These are phyloP conservation scores for Pythium myriotylum DNA, from an alignment of 352 stramenopile genomes.

Conservation along the genomic window DNA sequence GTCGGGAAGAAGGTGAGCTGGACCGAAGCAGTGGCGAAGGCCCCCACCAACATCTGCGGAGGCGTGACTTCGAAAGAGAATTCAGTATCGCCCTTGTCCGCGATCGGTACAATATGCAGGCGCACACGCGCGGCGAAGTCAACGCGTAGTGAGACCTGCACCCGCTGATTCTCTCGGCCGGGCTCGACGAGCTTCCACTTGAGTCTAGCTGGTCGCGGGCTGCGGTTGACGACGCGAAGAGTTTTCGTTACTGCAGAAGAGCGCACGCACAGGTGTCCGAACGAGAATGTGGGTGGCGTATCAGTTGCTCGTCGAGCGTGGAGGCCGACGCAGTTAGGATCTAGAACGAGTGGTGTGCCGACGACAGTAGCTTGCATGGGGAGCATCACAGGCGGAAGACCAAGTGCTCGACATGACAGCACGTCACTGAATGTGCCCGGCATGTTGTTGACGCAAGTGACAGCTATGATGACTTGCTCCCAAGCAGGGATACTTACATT, in stretches of 20 bases:
- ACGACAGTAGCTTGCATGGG: conserved; percentile 56
- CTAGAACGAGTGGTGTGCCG: conserved; percentile 54
- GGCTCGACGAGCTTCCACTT: conserved; percentile 62
- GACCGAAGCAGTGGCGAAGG: conserved; percentile 47
- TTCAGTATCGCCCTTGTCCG: conserved; percentile 24
- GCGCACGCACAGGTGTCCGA: conserved; percentile 51
- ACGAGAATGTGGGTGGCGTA: conserved; percentile 42
- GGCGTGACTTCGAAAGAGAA: conserved; percentile 47
- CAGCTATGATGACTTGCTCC: conserved; percentile 50
- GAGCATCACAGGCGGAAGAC: conserved; percentile 61
- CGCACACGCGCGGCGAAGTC: conserved; percentile 48
- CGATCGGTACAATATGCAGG: conserved; percentile 43
- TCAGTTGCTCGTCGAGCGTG: conserved; percentile 21
- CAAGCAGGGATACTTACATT: conserved; percentile 52
- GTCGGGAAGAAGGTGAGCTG: conserved; percentile 54
- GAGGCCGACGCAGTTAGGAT: conserved; percentile 71
- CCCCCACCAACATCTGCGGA: conserved; percentile 22
- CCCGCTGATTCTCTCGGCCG: conserved; percentile 53
- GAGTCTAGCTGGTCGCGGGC: conserved; percentile 54
- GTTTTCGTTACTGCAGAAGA: conserved; percentile 43
- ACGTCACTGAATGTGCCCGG: conserved; percentile 66
- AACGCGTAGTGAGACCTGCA: conserved; percentile 57
- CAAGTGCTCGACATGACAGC: conserved; percentile 54
- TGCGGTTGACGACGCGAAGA: conserved; percentile 70
- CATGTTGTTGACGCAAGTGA: conserved; percentile 84